Evolutionary conservation across 2,329 filamentous ascomycete species (phyloP).

Genomic region (Lachnellula occidentalis): DNA sequence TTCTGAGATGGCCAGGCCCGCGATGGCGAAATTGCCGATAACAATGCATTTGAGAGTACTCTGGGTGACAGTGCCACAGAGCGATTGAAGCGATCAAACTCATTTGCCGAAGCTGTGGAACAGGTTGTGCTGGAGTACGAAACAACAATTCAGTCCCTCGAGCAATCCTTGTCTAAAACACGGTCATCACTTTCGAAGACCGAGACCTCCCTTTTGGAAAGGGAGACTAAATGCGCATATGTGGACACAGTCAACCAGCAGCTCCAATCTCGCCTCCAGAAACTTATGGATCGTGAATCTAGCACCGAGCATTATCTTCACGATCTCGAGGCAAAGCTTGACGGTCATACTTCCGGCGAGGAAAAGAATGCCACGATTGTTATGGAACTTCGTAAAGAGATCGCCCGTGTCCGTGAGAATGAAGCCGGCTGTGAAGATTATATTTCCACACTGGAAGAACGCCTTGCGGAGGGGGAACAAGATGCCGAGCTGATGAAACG

Average conservation of each 20-base stretch:
- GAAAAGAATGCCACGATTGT: slow-evolving; percentile 88
- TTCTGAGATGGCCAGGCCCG: slow-evolving; percentile 81
- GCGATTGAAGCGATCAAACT: slow-evolving; percentile 87
- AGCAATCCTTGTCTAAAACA: slow-evolving; percentile 86
- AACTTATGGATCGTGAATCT: slow-evolving; percentile 83
- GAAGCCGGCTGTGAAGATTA: slow-evolving; percentile 92
- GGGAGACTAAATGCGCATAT: slow-evolving; percentile 89
- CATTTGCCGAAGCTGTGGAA: slow-evolving; percentile 92
- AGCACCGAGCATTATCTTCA: slow-evolving; percentile 91
- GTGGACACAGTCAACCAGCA: slow-evolving; percentile 88
- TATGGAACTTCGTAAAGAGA: slow-evolving; percentile 83
- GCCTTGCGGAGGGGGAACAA: slow-evolving; percentile 90
- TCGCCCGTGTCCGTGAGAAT: slow-evolving; percentile 80
- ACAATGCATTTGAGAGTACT: slow-evolving; percentile 52
- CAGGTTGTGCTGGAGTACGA: slow-evolving; percentile 96
- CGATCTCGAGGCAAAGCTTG: slow-evolving; percentile 83
- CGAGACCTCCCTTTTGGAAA: slow-evolving; percentile 83
- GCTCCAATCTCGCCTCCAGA: slow-evolving; percentile 83
- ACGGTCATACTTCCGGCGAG: slow-evolving; percentile 84
- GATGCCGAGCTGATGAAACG: slow-evolving; percentile 96
- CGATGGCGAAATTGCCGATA: slow-evolving; percentile 59
- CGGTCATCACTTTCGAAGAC: slow-evolving; percentile 75
- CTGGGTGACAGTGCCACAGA: slow-evolving; percentile 77
- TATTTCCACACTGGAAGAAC: slow-evolving; percentile 92
- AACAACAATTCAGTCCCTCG: slow-evolving; percentile 92